These are phyloP conservation scores for Dryadomyces sulphureus DNA, from an alignment of 2,329 filamentous ascomycete species.

Conservation along the genomic window DNA sequence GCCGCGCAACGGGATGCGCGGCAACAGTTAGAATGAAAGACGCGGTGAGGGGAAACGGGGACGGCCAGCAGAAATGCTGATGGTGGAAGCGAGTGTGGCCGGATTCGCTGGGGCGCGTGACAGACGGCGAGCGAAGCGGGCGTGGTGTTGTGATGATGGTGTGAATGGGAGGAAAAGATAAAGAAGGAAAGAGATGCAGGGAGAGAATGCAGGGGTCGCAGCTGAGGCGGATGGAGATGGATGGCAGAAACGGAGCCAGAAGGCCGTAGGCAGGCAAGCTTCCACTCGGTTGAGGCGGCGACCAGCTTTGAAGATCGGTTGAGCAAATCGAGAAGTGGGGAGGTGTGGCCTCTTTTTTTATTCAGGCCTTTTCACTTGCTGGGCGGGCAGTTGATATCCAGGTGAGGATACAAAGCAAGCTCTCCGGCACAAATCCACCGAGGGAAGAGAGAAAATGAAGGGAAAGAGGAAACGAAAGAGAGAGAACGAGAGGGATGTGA, in stretches of 20 bases:
- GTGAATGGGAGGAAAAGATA: too few species aligned
- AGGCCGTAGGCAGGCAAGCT: too few species aligned
- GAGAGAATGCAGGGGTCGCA: background rate
- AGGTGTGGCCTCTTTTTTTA: background rate
- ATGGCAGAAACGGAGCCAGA: too few species aligned
- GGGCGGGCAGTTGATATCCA: background rate
- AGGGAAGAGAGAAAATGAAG: background rate
- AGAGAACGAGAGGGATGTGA: background rate
- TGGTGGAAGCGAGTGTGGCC: background rate
- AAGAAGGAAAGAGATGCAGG: background rate
- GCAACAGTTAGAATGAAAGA: background rate
- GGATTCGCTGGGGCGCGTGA: background rate
- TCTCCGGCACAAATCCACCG: background rate
- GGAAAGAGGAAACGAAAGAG: background rate
- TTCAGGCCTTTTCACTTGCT: background rate
- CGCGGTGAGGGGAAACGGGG: background rate
- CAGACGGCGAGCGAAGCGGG: too few species aligned
- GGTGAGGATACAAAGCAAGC: background rate
- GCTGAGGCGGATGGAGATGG: too few species aligned
- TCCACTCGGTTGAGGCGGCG: too few species aligned
- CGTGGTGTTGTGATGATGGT: too few species aligned
- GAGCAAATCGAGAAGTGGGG: background rate
- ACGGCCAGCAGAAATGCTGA: background rate
- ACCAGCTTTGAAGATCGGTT: too few species aligned
- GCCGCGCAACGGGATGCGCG: constrained; percentile 6